Conservation (phyloP, 2,329 filamentous ascomycete genomes). For the Chrysoporthe puriensis region DNA sequence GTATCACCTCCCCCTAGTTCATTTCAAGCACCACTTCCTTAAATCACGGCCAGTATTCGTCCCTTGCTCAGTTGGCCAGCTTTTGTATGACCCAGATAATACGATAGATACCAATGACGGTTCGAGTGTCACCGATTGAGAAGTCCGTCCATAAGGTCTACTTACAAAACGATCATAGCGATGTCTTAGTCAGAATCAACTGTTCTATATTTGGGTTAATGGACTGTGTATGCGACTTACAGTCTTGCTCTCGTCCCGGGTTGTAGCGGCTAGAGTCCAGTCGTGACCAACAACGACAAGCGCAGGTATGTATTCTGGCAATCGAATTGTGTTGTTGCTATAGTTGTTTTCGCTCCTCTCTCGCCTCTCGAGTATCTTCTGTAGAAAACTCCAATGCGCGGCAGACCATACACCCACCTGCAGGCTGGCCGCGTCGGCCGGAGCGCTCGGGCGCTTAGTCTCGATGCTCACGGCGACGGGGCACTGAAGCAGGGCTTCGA, state of each 20-base stretch:
- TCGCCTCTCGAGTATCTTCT: background rate
- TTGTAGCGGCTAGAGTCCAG: background rate
- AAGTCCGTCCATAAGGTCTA: background rate
- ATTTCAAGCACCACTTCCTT: background rate
- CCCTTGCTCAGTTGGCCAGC: background rate
- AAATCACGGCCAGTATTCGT: background rate
- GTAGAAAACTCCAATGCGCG: conserved; percentile 16
- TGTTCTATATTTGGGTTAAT: background rate
- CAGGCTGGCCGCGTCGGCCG: conserved; percentile 1
- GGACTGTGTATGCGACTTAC: background rate
- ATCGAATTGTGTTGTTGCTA: background rate
- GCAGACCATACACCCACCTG: conserved; percentile 17
- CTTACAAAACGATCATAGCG: background rate
- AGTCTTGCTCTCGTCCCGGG: background rate
- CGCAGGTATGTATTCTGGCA: background rate
- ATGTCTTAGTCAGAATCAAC: background rate
- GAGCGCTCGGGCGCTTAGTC: conserved; percentile 11
- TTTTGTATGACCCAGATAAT: conserved; percentile 1
- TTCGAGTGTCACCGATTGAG: background rate
- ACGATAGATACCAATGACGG: background rate
- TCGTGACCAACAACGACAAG: conserved; percentile 1
- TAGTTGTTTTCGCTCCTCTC: background rate
- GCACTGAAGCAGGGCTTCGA: conserved; percentile 3
- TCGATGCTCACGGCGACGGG: conserved; percentile 22
- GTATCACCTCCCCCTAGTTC: too few species aligned